Evolutionary conservation across 202 grass and related monocot species (phyloP).

Genomic region (Saccharum hybrid): DNA sequence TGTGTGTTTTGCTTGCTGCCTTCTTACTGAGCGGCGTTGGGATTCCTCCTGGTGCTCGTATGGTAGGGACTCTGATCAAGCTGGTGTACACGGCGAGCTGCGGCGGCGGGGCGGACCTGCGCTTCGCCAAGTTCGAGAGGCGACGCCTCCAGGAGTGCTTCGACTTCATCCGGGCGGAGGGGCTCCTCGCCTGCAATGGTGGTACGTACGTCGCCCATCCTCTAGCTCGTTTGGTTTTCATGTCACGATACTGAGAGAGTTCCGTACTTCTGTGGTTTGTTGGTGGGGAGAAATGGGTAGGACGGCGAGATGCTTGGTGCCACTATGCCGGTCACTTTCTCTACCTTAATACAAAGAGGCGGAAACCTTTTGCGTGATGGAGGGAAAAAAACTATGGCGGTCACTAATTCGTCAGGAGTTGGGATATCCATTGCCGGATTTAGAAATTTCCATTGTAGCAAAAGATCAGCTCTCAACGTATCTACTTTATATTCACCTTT

Average conservation of each 20-base stretch:
- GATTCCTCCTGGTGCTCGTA: not conserved
- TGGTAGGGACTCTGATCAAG: conserved; percentile 86
- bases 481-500: not conserved
- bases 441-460: not conserved
- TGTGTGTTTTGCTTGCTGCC: not conserved
- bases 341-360: too few species aligned
- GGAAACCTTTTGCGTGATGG: too few species aligned
- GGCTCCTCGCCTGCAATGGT: conserved; percentile 62
- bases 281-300: not conserved
- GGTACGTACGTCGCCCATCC: not conserved
- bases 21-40: not conserved
- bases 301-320: not conserved
- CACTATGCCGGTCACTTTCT: not conserved
- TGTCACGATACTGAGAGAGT: not conserved
- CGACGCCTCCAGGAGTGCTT: conserved; percentile 81
- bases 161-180: conserved; percentile 64
- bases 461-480: not conserved
- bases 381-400: not conserved
- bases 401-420: not conserved
- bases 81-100: conserved; percentile 80
- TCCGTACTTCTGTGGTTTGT: not conserved
- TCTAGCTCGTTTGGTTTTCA: not conserved
- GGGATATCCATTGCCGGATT: not conserved
- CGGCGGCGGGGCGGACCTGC: conserved; percentile 50
- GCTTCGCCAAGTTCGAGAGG: conserved; percentile 89